These are phyloP conservation scores for Paradendryphiella salina DNA, from an alignment of 2,329 filamentous ascomycete genomes.

Conservation along the genomic window DNA sequence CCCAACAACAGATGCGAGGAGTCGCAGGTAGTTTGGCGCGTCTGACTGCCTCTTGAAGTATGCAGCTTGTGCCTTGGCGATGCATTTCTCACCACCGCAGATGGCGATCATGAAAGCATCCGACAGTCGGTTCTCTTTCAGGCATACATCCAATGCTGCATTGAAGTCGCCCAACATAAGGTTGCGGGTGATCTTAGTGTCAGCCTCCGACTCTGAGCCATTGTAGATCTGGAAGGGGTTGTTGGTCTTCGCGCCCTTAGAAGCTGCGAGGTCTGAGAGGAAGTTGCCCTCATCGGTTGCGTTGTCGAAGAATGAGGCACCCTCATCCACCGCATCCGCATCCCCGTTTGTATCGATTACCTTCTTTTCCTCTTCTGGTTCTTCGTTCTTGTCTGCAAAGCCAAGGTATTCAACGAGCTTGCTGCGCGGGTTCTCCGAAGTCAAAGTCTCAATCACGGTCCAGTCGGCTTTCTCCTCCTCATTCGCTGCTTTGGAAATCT, in stretches of 20 bases:
- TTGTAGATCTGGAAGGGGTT: slow-evolving; percentile 90
- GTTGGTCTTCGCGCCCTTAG: slow-evolving; percentile 89
- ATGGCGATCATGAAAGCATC: slow-evolving; percentile 99
- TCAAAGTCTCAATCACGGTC: slow-evolving; percentile 88
- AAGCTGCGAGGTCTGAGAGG: slow-evolving; percentile 78
- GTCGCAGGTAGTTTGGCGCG: slow-evolving; percentile 86
- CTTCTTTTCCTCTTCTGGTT: slow-evolving; percentile 30
- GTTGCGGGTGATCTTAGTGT: slow-evolving; percentile 83
- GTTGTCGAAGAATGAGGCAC: slow-evolving; percentile 79
- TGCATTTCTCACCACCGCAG: slow-evolving; percentile 88
- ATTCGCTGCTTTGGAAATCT: slow-evolving; percentile 72
- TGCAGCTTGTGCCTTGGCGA: slow-evolving; percentile 89
- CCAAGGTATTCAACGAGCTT: slow-evolving; percentile 87
- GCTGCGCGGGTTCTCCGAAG: slow-evolving; percentile 81
- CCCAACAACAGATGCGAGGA: slow-evolving; percentile 86
- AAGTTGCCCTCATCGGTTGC: slow-evolving; percentile 75
- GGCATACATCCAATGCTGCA: slow-evolving; percentile 82
- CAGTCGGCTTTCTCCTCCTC: slow-evolving; percentile 96
- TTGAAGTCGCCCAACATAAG: slow-evolving; percentile 90
- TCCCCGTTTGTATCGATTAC: slow-evolving; percentile 52
- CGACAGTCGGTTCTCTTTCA: slow-evolving; percentile 86
- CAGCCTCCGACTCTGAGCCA: slow-evolving; percentile 79
- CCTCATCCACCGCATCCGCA: slow-evolving; percentile 41
- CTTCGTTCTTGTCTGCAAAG: slow-evolving; percentile 65
- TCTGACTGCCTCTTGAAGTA: slow-evolving; percentile 84